Evolutionary conservation across 768 basidiomycete species (phyloP), one percentile per base, ranked within the genome.

Genomic region (Boletus coccyginus): DNA sequence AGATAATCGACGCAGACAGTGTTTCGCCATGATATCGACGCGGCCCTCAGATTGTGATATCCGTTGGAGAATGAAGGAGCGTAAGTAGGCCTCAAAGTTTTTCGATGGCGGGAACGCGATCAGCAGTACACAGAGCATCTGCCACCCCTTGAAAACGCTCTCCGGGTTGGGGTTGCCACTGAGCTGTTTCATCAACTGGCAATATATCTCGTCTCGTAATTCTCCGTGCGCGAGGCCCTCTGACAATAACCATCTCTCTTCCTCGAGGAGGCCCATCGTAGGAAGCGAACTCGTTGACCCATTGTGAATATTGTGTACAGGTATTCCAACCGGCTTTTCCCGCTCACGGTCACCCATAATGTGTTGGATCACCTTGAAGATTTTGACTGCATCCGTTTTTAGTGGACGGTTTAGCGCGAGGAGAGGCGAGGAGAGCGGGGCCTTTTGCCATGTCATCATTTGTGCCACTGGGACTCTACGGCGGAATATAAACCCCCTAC

Each of bases 301-400:
- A 51, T 79, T 78, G 55, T 69, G 63, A 8, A 70, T 67, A 51
- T 79, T 78, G 55, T 69, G 63, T 11, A 70, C 61, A 5, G 82
- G 82, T 42, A 83, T 74, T 19, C 76, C 77, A n/a, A 78, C 73
- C 4, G 78, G 70, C 55, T 77, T 81, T 56, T 90, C 90, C 24
- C 84, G 84, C 61, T 93, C 90, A 9, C 92, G 81, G 66, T 97
- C 94, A 39, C 93, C 93, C 94, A 97, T 98, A 44, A 95, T 84
- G 53, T 86, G 88, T 67, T 97, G 95, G 43, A 96, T 82, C 29
- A 92, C 85, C 66, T 90, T 92, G 81, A 97, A 98, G 6, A 87
- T 78, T 66, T 84, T 87, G 53, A 94, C 81, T 0, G 92, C 91
- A 62, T 95, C 88, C 66, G 84, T 86, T 57, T 84, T 81, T 21